Percentiles rank a stretch among this genome's conserved stretches.
Evolutionary conservation across 306 rosid genomes (phyloP).

Genomic region (Gynostemma pentaphyllum): DNA sequence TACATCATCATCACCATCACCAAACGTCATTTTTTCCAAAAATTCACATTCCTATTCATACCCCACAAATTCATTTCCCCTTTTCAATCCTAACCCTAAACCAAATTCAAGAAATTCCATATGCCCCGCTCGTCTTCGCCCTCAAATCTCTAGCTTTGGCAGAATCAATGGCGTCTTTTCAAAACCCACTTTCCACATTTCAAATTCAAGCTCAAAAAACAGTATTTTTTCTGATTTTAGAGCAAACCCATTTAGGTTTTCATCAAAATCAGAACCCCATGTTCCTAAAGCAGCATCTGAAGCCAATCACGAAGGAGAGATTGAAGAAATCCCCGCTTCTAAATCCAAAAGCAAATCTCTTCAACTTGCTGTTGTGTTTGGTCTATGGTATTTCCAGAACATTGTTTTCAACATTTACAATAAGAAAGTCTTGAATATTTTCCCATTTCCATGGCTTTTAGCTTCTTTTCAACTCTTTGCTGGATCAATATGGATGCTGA

Average conservation of each 20-base stretch:
- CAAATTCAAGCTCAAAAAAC: slow-evolving; percentile 19
- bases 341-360: slow-evolving; percentile 27
- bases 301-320: slow-evolving; percentile 33
- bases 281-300: slow-evolving; percentile 38
- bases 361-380: slow-evolving; percentile 67
- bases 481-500: slow-evolving; percentile 78
- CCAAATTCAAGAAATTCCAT: background rate
- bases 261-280: slow-evolving; percentile 27
- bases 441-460: slow-evolving; percentile 92
- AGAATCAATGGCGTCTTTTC: slow-evolving; percentile 14
- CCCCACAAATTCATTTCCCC: slow-evolving; percentile 24
- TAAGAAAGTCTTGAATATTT: slow-evolving; percentile 67
- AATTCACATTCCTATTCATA: slow-evolving; percentile 16
- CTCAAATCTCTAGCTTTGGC: background rate
- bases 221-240: slow-evolving; percentile 14
- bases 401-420: slow-evolving; percentile 84
- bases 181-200: slow-evolving; percentile 32
- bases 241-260: slow-evolving; percentile 19
- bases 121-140: slow-evolving; percentile 4
- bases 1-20: slow-evolving; percentile 29
- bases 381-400: slow-evolving; percentile 83
- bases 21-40: slow-evolving; percentile 30
- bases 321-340: slow-evolving; percentile 13
- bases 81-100: slow-evolving; percentile 24
- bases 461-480: slow-evolving; percentile 89